These are phyloP conservation scores for Cercospora zeina DNA, from an alignment of 2,329 filamentous ascomycete genomes.

Conservation along the genomic window DNA sequence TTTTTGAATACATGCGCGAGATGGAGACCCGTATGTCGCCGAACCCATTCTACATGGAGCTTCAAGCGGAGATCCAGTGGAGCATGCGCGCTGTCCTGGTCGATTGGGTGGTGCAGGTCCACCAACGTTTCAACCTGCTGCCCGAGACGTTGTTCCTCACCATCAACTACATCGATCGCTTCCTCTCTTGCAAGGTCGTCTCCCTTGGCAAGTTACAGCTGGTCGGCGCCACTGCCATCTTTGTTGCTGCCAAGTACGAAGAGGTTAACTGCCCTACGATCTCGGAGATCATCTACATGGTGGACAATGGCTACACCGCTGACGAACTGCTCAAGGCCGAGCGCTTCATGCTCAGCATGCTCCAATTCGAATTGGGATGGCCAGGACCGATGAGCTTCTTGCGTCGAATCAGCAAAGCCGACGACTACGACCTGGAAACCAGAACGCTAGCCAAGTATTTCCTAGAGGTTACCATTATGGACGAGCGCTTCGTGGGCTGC, in stretches of 20 bases:
- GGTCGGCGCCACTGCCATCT: conserved; percentile 91
- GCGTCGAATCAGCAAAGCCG: conserved; percentile 93
- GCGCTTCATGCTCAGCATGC: conserved; percentile 96
- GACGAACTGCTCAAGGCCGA: conserved; percentile 97
- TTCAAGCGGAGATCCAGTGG: conserved; percentile 95
- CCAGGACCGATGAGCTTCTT: conserved; percentile 99
- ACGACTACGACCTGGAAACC: conserved; percentile 95
- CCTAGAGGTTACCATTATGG: conserved; percentile 94
- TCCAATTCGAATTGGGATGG: conserved; percentile 93
- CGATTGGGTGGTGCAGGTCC: conserved; percentile 97
- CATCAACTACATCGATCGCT: conserved; percentile 96
- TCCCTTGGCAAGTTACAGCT: conserved; percentile 93
- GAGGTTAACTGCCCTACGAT: conserved; percentile 98
- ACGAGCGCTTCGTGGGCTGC: conserved; percentile 91
- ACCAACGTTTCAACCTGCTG: conserved; percentile 83
- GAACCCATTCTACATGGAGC: conserved; percentile 93
- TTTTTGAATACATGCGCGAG: conserved; percentile 86
- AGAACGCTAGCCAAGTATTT: conserved; percentile 97
- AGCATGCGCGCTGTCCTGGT: conserved; percentile 96
- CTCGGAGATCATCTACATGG: conserved; percentile 96
- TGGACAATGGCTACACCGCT: conserved; percentile 82
- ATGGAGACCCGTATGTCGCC: conserved; percentile 87
- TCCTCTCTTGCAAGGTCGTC: conserved; percentile 90
- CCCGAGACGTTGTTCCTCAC: conserved; percentile 93
- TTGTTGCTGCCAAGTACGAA: conserved; percentile 96